Conservation (phyloP, 306 rosid genomes). For the Medicago lupulina region DNA sequence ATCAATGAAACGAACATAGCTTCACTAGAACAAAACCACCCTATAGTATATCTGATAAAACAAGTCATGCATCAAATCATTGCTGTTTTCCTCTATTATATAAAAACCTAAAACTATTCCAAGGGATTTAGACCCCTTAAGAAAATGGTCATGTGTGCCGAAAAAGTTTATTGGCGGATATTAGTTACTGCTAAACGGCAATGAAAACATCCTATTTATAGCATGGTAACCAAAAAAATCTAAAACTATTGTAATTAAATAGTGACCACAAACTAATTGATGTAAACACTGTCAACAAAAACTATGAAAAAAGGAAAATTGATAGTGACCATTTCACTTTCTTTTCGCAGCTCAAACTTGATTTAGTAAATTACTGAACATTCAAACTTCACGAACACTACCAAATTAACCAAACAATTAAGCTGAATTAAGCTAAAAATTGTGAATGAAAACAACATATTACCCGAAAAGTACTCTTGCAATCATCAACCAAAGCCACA, state of each 20-base stretch:
- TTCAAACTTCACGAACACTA: slow-evolving; percentile 1
- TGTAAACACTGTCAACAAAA: slow-evolving; percentile 29
- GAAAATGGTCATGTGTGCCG: too few species aligned
- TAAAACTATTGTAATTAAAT: slow-evolving; percentile 8
- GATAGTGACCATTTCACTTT: neutral
- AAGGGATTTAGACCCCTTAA: too few species aligned
- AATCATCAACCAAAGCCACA: slow-evolving; percentile 76
- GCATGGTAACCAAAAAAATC: neutral
- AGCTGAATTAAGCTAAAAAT: slow-evolving; percentile 25
- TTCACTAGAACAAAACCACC: neutral
- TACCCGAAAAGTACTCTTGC: slow-evolving; percentile 82
- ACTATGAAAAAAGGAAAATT: neutral
- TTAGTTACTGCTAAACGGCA: too few species aligned
- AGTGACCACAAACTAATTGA: slow-evolving; percentile 24
- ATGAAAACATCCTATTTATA: too few species aligned
- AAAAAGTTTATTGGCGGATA: too few species aligned
- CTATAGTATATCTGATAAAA: slow-evolving; percentile 30
- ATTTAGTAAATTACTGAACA: neutral
- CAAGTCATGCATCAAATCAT: neutral
- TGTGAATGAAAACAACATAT: slow-evolving; percentile 28
- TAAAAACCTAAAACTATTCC: slow-evolving; percentile 16
- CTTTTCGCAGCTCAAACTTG: slow-evolving; percentile 9
- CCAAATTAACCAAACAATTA: slow-evolving; percentile 14
- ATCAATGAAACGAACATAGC: slow-evolving; percentile 7
- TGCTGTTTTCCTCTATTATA: neutral